Evolutionary conservation across 495 filamentous ascomycete genomes (phyloP).

Genomic region (Penicillium roqueforti): DNA sequence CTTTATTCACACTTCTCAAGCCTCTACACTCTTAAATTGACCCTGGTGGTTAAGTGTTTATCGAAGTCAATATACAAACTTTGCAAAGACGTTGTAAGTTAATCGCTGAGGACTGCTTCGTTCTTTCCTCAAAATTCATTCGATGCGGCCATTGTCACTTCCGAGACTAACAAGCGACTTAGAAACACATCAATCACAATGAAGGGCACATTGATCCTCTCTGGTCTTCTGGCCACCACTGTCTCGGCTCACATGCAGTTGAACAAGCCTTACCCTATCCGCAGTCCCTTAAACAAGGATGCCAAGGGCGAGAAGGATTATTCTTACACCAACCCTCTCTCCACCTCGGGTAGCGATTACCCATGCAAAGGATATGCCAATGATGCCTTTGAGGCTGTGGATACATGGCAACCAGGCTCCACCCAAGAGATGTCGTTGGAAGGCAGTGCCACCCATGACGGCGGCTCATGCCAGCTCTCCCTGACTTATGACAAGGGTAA

Average conservation of each 20-base stretch:
- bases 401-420: conserved; percentile 40
- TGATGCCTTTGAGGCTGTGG: conserved; percentile 43
- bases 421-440: conserved; percentile 38
- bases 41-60: conserved; percentile 23
- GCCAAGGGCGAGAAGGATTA: conserved; percentile 42
- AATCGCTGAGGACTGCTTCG: neutral
- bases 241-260: conserved; percentile 46
- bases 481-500: conserved; percentile 72
- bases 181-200: conserved; percentile 28
- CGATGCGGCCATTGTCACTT: neutral
- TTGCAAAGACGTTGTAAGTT: conserved; percentile 6
- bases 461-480: conserved; percentile 82
- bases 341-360: conserved; percentile 39
- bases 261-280: conserved; percentile 43
- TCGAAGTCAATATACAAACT: conserved; percentile 3
- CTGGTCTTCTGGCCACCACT: conserved; percentile 34
- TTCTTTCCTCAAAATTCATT: neutral
- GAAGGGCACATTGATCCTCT: conserved; percentile 34
- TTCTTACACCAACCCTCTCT: conserved; percentile 48
- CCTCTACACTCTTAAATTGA: neutral
- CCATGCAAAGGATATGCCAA: conserved; percentile 52
- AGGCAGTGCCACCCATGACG: conserved; percentile 68
- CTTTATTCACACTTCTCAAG: conserved; percentile 1
- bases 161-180: neutral
- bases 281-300: conserved; percentile 44